Conservation (phyloP, 2,329 filamentous ascomycete genomes). For the Colletotrichum endophyticum region DNA sequence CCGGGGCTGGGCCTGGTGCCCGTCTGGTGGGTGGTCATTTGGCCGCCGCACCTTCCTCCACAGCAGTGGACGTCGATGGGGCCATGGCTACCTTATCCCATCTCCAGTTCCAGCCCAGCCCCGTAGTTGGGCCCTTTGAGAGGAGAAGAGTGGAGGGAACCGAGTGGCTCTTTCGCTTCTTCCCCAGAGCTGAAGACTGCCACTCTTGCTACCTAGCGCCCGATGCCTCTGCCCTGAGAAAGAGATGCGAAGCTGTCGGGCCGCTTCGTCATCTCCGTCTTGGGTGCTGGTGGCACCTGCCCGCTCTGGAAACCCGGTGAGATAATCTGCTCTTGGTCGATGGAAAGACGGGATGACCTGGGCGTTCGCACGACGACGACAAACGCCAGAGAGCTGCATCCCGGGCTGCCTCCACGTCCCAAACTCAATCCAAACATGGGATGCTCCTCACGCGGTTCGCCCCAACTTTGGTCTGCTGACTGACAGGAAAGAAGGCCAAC, state of each 20-base stretch:
- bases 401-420: background rate
- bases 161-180: background rate
- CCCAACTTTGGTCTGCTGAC: background rate
- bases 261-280: conserved; percentile 12
- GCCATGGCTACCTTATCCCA: background rate
- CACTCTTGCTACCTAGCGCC: background rate
- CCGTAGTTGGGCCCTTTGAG: background rate
- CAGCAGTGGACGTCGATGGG: background rate
- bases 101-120: conserved; percentile 6
- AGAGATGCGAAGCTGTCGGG: background rate
- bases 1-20: background rate
- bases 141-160: background rate
- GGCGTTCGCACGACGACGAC: background rate
- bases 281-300: conserved; percentile 3
- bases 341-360: background rate
- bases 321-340: background rate
- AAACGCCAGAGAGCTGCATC: background rate
- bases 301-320: conserved; percentile 10
- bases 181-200: background rate
- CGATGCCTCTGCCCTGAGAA: background rate
- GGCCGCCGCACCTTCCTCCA: background rate
- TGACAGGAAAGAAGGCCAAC: background rate
- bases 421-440: conserved; percentile 14
- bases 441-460: background rate
- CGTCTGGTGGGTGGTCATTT: background rate